A percentile compares a stretch with the other conserved stretches of the same genome.
phyloP scores from a whole-genome alignment of 768 basidiomycete species.

The Trametes elegans region DNA sequence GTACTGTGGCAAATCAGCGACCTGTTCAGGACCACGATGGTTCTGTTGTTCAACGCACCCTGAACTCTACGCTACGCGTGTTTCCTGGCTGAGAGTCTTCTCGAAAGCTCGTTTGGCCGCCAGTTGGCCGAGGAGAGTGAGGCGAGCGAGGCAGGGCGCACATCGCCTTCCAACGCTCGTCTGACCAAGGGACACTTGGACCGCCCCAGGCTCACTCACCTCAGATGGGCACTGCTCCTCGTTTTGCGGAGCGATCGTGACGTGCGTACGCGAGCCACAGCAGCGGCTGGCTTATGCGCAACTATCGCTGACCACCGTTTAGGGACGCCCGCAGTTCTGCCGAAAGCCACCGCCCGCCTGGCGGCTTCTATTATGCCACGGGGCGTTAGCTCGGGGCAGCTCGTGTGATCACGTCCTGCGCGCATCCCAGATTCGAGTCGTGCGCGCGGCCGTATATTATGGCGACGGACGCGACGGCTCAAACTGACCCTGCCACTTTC shows the following conservation, averaged over 20 bases:
- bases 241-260: not conserved
- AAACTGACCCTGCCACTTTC: constrained; percentile 4
- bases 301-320: not conserved
- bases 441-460: constrained; percentile 16
- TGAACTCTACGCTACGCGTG: not conserved
- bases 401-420: constrained; percentile 21
- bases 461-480: not conserved
- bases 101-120: constrained; percentile 3
- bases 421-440: constrained; percentile 15
- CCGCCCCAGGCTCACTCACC: not conserved
- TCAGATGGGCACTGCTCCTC: no score
- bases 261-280: not conserved
- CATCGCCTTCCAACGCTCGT: no score
- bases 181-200: no score
- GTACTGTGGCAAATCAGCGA: not conserved
- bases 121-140: not conserved
- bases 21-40: not conserved
- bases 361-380: constrained; percentile 22
- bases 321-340: constrained; percentile 22
- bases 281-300: constrained; percentile 16
- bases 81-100: not conserved
- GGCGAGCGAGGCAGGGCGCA: no score
- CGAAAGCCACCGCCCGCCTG: constrained; percentile 19
- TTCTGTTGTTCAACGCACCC: not conserved
- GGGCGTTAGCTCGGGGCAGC: constrained; percentile 15